phyloP scores from a whole-genome alignment of 371 early-diverging fungal genomes.

The Mortierella sp. region DNA sequence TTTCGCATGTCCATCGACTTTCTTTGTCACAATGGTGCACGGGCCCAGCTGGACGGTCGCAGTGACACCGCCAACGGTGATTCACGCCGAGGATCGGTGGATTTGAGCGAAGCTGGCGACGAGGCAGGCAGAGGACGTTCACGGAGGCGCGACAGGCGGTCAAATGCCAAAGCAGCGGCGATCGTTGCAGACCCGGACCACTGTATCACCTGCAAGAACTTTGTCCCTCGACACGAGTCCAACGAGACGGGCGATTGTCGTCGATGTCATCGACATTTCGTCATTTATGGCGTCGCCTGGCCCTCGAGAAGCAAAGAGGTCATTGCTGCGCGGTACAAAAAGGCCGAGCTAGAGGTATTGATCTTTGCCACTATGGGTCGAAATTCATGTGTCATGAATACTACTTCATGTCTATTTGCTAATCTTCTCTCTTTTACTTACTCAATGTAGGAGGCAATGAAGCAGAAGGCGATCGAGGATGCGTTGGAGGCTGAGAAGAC shows the following conservation, averaged over 20 bases:
- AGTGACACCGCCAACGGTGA: not conserved
- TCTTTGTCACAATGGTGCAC: constrained; percentile 17
- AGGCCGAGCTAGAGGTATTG: constrained; percentile 28
- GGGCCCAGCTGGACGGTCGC: not conserved
- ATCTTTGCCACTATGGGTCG: not conserved
- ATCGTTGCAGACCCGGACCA: not conserved
- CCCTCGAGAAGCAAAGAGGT: constrained; percentile 30
- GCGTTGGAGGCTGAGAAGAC: constrained; percentile 16
- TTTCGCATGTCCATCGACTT: constrained; percentile 51
- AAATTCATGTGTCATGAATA: too few relatives aligned
- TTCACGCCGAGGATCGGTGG: not conserved
- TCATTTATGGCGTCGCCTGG: constrained; percentile 33
- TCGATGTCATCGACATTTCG: constrained; percentile 41
- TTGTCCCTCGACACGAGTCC: constrained; percentile 13
- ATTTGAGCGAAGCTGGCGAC: not conserved
- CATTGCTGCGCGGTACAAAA: constrained; percentile 8
- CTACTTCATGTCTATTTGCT: not conserved
- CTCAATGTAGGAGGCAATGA: constrained; percentile 10
- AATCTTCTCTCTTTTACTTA: not conserved
- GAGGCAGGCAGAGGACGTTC: not conserved
- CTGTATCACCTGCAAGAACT: constrained; percentile 28
- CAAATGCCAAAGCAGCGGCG: not conserved
- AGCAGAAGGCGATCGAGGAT: constrained; percentile 17
- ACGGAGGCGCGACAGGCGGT: not conserved
- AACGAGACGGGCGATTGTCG: constrained; percentile 11